A percentile compares a stretch with the other conserved stretches of the same genome.
These are phyloP conservation scores for Tuber borchii DNA, from an alignment of 495 filamentous ascomycete species.

Conservation along the genomic window DNA sequence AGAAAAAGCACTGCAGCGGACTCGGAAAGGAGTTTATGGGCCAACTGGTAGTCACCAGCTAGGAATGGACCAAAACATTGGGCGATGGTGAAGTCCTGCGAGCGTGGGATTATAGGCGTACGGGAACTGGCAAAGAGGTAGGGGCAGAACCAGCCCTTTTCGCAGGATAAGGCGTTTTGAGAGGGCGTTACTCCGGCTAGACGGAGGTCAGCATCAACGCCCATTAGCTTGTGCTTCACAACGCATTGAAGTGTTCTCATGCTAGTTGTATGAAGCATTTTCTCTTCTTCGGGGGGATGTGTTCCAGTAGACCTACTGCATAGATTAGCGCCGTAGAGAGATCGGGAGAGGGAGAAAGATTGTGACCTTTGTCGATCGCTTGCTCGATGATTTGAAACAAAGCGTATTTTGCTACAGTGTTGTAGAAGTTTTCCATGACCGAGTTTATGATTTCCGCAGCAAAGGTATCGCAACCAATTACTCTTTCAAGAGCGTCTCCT, in stretches of 20 bases:
- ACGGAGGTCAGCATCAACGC: constrained; percentile 43
- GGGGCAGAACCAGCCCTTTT: constrained; percentile 46
- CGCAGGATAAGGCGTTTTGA: constrained; percentile 35
- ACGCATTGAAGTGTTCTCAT: constrained; percentile 46
- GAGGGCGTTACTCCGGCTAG: constrained; percentile 35
- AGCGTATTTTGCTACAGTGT: constrained; percentile 43
- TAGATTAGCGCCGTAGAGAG: background rate
- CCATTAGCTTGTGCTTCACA: constrained; percentile 47
- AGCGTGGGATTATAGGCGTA: constrained; percentile 41
- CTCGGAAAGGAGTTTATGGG: constrained; percentile 45
- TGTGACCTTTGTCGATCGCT: constrained; percentile 44
- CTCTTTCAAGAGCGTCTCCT: constrained; percentile 31
- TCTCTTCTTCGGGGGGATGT: constrained; percentile 47
- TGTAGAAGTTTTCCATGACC: constrained; percentile 41
- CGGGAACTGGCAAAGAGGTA: constrained; percentile 45
- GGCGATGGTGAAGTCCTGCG: constrained; percentile 44
- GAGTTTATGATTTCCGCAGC: constrained; percentile 43
- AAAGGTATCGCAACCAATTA: constrained; percentile 43
- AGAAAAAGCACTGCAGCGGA: constrained; percentile 27
- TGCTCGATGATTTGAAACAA: constrained; percentile 46
- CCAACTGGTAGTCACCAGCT: constrained; percentile 44
- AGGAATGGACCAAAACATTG: constrained; percentile 46
- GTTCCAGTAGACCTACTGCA: constrained; percentile 38
- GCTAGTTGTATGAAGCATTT: constrained; percentile 44
- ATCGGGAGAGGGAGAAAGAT: background rate